These are phyloP conservation scores for Closterium sp. DNA, from an alignment of 139 green algal genomes.

Conservation along the genomic window DNA sequence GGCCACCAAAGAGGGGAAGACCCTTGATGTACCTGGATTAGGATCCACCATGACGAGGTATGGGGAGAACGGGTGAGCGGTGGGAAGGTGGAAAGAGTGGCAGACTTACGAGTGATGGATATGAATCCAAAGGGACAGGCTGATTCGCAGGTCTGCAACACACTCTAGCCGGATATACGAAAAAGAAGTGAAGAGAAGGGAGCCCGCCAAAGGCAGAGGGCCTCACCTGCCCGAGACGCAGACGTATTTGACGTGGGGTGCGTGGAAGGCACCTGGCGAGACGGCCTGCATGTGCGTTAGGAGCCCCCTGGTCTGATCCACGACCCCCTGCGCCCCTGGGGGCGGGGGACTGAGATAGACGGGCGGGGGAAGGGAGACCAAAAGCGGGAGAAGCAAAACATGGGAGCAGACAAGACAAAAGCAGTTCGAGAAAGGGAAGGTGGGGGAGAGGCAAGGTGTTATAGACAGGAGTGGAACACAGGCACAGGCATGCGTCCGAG, in stretches of 20 bases:
- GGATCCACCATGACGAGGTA: background rate
- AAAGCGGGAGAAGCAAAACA: background rate
- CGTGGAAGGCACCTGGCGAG: slow-evolving; percentile 59
- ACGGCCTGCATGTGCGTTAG: slow-evolving; percentile 70
- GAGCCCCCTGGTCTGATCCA: slow-evolving; percentile 93
- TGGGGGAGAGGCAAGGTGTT: background rate
- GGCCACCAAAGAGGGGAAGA: background rate
- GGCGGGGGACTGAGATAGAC: slow-evolving; percentile 8
- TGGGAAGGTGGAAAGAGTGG: background rate
- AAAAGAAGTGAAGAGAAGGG: no score
- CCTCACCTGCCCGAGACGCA: slow-evolving; percentile 76
- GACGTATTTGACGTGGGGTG: slow-evolving; percentile 72
- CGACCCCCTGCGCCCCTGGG: slow-evolving; percentile 56
- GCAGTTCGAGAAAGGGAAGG: background rate
- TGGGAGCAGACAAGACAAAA: background rate
- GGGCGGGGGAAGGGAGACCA: background rate
- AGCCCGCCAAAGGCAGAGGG: background rate
- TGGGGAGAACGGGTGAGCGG: background rate
- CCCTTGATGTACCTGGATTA: background rate
- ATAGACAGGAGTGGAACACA: background rate
- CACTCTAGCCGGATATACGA: no score
- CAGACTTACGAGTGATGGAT: background rate
- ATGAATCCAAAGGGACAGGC: no score
- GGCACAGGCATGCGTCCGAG: slow-evolving; percentile 14
- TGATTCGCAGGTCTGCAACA: no score